These are phyloP conservation scores for Dryadomyces sulphureus DNA, from an alignment of 2,329 filamentous ascomycete genomes.

Conservation along the genomic window DNA sequence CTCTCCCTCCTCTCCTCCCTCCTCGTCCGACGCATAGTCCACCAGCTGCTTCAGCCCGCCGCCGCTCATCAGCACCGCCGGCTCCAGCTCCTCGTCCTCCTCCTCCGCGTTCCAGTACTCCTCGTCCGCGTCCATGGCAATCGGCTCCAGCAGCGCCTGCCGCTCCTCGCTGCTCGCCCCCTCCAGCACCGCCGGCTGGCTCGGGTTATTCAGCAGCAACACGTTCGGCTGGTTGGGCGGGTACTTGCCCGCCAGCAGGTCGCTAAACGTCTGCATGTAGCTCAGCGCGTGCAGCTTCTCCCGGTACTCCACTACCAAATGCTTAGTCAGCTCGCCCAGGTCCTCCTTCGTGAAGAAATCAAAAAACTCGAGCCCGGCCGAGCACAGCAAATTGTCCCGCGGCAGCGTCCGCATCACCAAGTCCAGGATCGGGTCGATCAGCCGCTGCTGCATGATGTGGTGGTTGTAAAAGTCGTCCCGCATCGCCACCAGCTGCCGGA, in stretches of 20 bases:
- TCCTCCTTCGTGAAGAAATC: constrained; percentile 76
- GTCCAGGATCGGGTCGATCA: constrained; percentile 73
- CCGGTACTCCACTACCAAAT: constrained; percentile 73
- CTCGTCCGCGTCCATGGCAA: constrained; percentile 59
- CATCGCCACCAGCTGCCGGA: constrained; percentile 70
- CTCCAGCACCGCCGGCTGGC: background rate
- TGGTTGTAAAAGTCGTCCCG: constrained; percentile 87
- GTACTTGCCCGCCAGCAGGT: constrained; percentile 35
- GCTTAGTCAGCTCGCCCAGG: constrained; percentile 65
- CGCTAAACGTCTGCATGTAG: constrained; percentile 74
- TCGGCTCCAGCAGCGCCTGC: constrained; percentile 4
- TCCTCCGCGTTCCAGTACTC: constrained; percentile 91
- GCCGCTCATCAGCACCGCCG: background rate
- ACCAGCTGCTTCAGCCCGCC: constrained; percentile 55
- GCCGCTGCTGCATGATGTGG: constrained; percentile 65
- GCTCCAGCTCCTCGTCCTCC: constrained; percentile 55
- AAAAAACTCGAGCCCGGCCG: constrained; percentile 86
- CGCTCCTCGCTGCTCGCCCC: background rate
- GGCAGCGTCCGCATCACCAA: constrained; percentile 77
- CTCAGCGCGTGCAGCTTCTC: constrained; percentile 61
- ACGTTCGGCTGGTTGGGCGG: constrained; percentile 1
- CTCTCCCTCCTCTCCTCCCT: constrained; percentile 26
- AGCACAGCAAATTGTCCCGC: constrained; percentile 84
- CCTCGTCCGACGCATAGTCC: constrained; percentile 86
- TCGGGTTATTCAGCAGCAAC: background rate